These are phyloP conservation scores for Glycine soja DNA, from an alignment of 306 rosid species.

Conservation along the genomic window DNA sequence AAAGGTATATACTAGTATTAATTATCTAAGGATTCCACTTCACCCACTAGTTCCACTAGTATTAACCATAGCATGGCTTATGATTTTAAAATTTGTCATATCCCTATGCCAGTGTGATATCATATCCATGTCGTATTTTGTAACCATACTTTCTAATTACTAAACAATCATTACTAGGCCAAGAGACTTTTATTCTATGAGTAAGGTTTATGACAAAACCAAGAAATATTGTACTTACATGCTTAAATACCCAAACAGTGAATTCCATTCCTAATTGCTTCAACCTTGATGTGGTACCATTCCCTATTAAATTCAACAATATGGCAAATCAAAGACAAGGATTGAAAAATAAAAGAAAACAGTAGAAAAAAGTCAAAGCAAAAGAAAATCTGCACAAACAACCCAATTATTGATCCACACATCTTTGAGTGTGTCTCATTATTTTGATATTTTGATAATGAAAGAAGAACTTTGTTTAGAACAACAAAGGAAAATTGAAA, in stretches of 20 bases:
- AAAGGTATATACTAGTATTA: too few relatives aligned
- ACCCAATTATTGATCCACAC: constrained; percentile 38
- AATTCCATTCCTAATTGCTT: constrained; percentile 99
- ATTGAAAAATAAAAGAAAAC: constrained; percentile 9
- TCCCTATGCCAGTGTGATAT: neutral
- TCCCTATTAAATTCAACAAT: constrained; percentile 48
- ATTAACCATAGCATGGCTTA: neutral
- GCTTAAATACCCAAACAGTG: constrained; percentile 98
- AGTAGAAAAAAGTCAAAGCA: neutral
- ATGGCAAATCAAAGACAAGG: constrained; percentile 34
- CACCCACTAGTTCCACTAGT: too few relatives aligned
- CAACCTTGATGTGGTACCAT: too few relatives aligned
- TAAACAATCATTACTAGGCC: neutral
- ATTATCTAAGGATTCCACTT: too few relatives aligned
- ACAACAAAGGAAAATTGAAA: constrained; percentile 14
- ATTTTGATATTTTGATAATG: neutral
- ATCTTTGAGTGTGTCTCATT: neutral
- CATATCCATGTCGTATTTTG: neutral
- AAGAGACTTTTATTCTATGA: neutral
- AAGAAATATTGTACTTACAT: constrained; percentile 66
- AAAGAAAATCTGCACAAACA: constrained; percentile 25
- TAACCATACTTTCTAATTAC: neutral
- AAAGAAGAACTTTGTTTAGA: constrained; percentile 10
- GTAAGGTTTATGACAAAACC: constrained; percentile 18
- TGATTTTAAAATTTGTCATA: neutral